These are phyloP conservation scores for Amphibolis antarctica DNA, from an alignment of 106 monocot species.

Conservation along the genomic window DNA sequence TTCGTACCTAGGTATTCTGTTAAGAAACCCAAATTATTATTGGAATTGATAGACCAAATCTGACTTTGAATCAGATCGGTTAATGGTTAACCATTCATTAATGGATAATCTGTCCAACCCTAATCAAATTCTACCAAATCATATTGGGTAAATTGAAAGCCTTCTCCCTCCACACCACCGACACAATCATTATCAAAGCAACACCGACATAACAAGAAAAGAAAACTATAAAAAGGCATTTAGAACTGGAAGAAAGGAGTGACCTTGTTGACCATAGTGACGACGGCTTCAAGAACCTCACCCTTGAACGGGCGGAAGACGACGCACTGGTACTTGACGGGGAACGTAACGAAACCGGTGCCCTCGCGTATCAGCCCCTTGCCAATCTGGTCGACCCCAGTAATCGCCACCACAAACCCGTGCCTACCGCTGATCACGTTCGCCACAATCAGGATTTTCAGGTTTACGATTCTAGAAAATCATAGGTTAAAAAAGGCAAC, in stretches of 20 bases:
- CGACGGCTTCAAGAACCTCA: slow-evolving; percentile 86
- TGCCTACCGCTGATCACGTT: slow-evolving; percentile 51
- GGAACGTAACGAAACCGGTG: slow-evolving; percentile 95
- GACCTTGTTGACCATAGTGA: slow-evolving; percentile 99
- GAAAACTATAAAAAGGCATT: background rate
- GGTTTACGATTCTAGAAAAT: too few species aligned
- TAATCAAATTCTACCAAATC: too few species aligned
- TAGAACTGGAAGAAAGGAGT: background rate
- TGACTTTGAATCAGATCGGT: too few species aligned
- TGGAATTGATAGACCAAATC: too few species aligned
- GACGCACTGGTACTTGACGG: slow-evolving; percentile 96
- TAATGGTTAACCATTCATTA: too few species aligned
- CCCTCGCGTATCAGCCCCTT: slow-evolving; percentile 93
- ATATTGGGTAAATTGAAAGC: background rate
- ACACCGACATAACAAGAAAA: background rate
- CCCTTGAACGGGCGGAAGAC: slow-evolving; percentile 94
- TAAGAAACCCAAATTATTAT: too few species aligned
- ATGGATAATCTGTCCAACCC: too few species aligned
- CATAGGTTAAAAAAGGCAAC: too few species aligned
- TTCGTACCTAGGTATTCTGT: too few species aligned
- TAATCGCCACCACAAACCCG: slow-evolving; percentile 94
- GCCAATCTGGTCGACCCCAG: slow-evolving; percentile 78
- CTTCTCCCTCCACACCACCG: background rate
- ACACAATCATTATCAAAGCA: background rate
- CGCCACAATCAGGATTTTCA: background rate